A percentile compares a stretch with the other conserved stretches of the same genome.
These are phyloP conservation scores for Aspergillus pseudonomiae DNA, from an alignment of 2,329 filamentous ascomycete species.

Conservation along the genomic window DNA sequence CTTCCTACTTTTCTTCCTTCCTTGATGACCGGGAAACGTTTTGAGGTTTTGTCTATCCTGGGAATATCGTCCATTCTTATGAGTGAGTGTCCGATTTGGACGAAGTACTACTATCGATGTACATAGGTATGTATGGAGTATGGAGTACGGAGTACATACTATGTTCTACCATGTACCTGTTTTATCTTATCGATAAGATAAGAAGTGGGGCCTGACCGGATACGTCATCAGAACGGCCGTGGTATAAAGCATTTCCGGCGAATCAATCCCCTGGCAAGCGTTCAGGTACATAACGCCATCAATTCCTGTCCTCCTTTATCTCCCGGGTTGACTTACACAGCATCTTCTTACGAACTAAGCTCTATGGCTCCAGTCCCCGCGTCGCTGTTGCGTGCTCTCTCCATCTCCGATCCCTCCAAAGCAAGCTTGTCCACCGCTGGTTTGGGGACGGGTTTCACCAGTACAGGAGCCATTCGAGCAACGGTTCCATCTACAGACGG, in stretches of 20 bases:
- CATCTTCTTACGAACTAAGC: not conserved
- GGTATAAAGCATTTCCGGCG: not conserved
- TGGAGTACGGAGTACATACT: no score
- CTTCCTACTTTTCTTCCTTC: not conserved
- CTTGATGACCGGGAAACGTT: not conserved
- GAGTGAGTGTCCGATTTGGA: not conserved
- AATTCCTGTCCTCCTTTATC: not conserved
- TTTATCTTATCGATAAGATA: slow-evolving; percentile 21
- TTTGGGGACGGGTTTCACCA: slow-evolving; percentile 49
- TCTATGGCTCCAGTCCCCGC: slow-evolving; percentile 35
- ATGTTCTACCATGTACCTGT: no score
- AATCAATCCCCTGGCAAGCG: not conserved
- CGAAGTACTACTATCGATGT: not conserved
- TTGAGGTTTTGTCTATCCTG: not conserved
- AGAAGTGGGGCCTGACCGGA: slow-evolving; percentile 11
- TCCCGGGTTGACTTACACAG: not conserved
- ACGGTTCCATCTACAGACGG: slow-evolving; percentile 26
- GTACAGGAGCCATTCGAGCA: slow-evolving; percentile 45
- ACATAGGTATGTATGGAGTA: no score
- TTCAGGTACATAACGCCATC: slow-evolving; percentile 5
- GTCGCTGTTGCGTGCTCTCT: slow-evolving; percentile 43
- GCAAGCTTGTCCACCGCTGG: slow-evolving; percentile 40
- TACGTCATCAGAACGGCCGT: not conserved
- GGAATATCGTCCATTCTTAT: not conserved
- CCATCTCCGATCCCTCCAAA: slow-evolving; percentile 38